Evolutionary conservation across 2,329 filamentous ascomycete species (phyloP), one percentile per base, ranked within the genome.

Genomic region (Colletotrichum truncatum): DNA sequence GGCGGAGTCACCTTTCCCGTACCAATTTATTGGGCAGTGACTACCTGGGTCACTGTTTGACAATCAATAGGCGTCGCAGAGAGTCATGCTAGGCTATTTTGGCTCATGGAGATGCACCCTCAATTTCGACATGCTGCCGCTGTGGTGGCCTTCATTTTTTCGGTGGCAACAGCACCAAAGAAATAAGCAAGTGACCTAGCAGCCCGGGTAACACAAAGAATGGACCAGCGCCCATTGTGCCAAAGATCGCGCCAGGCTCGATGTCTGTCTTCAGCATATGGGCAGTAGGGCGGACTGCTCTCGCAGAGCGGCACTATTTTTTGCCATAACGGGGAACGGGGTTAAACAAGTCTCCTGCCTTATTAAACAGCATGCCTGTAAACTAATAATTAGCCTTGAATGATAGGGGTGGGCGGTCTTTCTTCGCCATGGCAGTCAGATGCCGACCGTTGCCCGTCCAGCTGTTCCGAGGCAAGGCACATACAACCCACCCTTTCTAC

Each of bases 361-460:
- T 14, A 21, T 23, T 25, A 43, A 3, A 32, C n/a, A 26, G 25
- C 16, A 32, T 23, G 25, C 39, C 28, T 55, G 38, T 28, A 30
- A 25, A 18, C 25, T 23, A 43, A n/a, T 32, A 32, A 11, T 6
- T 43, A 8, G 25, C 26, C 2, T 30, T 45, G 25, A 14, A 52
- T n/a, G 48, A 36, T 38, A 18, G 18, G 48, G 30, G 53, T 46
- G 26, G 52, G 39, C 26, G 53, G 39, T 32, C 28, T 38, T 45
- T 18, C 26, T 21, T 43, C 38, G 52, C 23, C 23, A 30, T 18
- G 28, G 39, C 39, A 54, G 39, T 54, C 48, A 54, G 61, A 54
- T 64, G 61, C 61, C 56, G 61, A 64, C 48, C 39, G 48, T 41
- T 49, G 48, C 25, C 56, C 48, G 39, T 36, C 39, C 48, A 59